A percentile compares a stretch with the other conserved stretches of the same genome.
These are phyloP conservation scores for Leishmania braziliensis DNA, from an alignment of 208 protist species.

Conservation along the genomic window DNA sequence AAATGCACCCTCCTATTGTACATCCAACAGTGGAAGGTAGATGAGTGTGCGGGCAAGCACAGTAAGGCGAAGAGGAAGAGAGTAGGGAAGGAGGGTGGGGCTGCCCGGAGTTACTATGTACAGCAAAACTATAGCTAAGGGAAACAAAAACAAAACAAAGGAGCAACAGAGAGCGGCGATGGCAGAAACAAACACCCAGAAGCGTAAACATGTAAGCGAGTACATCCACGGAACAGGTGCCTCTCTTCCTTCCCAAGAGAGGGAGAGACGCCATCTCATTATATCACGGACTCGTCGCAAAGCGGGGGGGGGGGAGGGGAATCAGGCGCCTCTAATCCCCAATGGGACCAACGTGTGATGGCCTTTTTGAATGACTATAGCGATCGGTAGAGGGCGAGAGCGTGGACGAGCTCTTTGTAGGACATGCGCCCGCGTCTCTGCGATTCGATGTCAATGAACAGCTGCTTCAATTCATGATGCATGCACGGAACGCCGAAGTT, in stretches of 20 bases:
- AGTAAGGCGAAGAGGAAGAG: conserved; percentile 17
- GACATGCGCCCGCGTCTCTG: conserved; percentile 42
- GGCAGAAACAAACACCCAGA: background rate
- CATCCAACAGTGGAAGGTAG: conserved; percentile 1
- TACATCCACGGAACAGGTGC: background rate
- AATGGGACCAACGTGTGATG: background rate
- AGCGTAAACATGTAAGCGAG: background rate
- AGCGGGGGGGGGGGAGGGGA: background rate
- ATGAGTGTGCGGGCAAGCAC: background rate
- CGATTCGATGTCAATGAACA: conserved; percentile 49
- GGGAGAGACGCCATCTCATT: background rate
- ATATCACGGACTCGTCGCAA: background rate
- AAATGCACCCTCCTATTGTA: background rate
- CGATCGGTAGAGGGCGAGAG: conserved; percentile 49
- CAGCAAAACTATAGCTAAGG: background rate
- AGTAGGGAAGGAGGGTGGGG: background rate
- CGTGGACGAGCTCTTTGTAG: conserved; percentile 56
- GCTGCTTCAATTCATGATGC: conserved; percentile 37
- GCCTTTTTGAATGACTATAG: conserved; percentile 30
- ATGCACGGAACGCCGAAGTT: conserved; percentile 61
- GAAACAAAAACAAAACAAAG: background rate
- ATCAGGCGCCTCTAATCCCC: background rate
- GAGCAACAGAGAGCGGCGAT: background rate
- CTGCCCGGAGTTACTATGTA: background rate
- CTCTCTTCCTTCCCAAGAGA: background rate